Evolutionary conservation across 148 eudicot genomes (phyloP), one percentile per base, ranked within the genome.

Genomic region (Spergularia bocconei): DNA sequence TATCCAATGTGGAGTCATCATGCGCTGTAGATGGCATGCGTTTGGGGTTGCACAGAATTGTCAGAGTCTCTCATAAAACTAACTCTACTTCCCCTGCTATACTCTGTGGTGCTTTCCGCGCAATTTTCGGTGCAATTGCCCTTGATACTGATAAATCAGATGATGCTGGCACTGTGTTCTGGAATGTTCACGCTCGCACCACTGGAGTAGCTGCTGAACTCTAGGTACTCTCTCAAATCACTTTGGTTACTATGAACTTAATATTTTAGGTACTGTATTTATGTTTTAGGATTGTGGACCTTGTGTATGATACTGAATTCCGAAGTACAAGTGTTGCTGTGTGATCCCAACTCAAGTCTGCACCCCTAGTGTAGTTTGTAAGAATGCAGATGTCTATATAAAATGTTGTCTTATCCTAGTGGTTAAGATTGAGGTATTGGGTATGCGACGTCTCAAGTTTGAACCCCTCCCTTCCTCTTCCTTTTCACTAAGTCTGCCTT

Each of bases 51-150:
- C 87, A 93, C 76, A 89, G 83, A 71, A 65, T 87, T 1, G 68
- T 89, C 21, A 89, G 98, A 81, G 96, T 93, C 65, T 89, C 96
- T 21, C 77, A 74, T 0, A 93, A 87, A 71, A 93, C 96, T 21
- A 75, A 88, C 80, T 82, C 89, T 10, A 76, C 91, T 2, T n/a
- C 91, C 6, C 90, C 96, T 19, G 72, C 93, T 6, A 79, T 93
- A 68, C 88, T 91, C 7, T 93, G 98, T 72, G 96, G 91, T 73
- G 90, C 93, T 44, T 91, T 86, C 41, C 91, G 93, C 50, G 88
- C 96, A 15, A 72, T 89, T 20, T 86, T 91, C 55, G 96, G 93
- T 39, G 96, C 96, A 0, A 72, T 91, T 71, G 86, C 93, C 39
- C 67, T 89, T 11, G 96, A 91, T 63, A 63, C 78, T 20, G 77